A percentile compares a stretch with the other conserved stretches of the same genome.
Evolutionary conservation across 805 yeast genomes (phyloP).

Genomic region (Wilhelminamyces savonicus): DNA sequence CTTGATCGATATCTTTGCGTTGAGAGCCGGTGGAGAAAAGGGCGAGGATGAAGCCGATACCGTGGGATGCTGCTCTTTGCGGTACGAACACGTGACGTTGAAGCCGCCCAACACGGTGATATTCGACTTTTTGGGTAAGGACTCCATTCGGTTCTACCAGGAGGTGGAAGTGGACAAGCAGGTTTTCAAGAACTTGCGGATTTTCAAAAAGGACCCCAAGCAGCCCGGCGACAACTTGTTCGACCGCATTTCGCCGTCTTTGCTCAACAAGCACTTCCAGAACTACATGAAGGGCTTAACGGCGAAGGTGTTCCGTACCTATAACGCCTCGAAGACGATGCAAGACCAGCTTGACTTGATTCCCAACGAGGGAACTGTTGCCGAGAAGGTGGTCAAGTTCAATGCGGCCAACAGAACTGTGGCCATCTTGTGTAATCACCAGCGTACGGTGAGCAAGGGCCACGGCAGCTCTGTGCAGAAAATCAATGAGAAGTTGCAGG

Average conservation of each 20-base stretch:
- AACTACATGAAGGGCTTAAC: slow-evolving; percentile 89
- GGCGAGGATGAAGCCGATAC: slow-evolving; percentile 98
- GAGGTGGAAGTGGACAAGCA: slow-evolving; percentile 90
- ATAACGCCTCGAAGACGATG: slow-evolving; percentile 94
- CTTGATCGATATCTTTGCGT: slow-evolving; percentile 84
- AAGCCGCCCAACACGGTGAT: slow-evolving; percentile 81
- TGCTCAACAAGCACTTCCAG: slow-evolving; percentile 81
- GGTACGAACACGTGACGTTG: slow-evolving; percentile 83
- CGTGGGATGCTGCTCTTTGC: slow-evolving; percentile 92
- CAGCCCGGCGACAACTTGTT: slow-evolving; percentile 88
- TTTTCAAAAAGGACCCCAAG: slow-evolving; percentile 86
- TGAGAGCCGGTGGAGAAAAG: slow-evolving; percentile 98
- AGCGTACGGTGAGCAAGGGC: slow-evolving; percentile 80
- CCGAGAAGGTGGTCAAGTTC: slow-evolving; percentile 79
- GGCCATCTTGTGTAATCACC: slow-evolving; percentile 95
- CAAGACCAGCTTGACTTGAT: slow-evolving; percentile 87
- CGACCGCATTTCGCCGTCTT: slow-evolving; percentile 80
- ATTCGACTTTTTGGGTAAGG: slow-evolving; percentile 93
- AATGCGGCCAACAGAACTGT: slow-evolving; percentile 96
- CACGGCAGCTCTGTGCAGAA: slow-evolving; percentile 79
- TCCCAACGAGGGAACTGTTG: slow-evolving; percentile 78
- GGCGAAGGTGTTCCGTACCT: slow-evolving; percentile 96
- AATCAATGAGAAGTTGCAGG: slow-evolving; percentile 70
- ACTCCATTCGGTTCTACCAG: slow-evolving; percentile 85
- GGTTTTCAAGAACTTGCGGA: slow-evolving; percentile 80